Conservation (phyloP, 257 asterid genomes). For the Perilla frutescens region DNA sequence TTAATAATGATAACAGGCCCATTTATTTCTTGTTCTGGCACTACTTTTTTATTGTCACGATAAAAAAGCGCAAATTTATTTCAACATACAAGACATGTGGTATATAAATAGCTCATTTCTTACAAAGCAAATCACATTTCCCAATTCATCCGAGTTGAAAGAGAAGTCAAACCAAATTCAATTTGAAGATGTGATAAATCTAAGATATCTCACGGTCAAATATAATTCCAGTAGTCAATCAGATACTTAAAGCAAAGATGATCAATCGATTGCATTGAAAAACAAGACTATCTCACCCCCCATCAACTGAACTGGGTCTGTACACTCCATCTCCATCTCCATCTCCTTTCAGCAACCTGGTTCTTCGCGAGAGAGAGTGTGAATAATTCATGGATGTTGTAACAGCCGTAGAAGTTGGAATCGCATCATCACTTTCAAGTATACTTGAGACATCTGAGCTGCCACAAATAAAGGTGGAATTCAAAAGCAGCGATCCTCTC, state of each 20-base stretch:
- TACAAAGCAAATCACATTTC: constrained; percentile 21
- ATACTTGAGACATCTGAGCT: constrained; percentile 71
- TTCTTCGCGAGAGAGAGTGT: constrained; percentile 90
- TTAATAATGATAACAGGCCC: constrained; percentile 2
- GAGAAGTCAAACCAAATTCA: constrained; percentile 26
- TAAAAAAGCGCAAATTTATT: constrained; percentile 2
- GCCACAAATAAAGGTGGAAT: constrained; percentile 55
- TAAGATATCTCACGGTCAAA: constrained; percentile 20
- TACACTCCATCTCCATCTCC: constrained; percentile 77
- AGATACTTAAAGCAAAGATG: constrained; percentile 17
- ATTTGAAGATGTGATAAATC: constrained; percentile 14
- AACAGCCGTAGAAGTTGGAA: constrained; percentile 68
- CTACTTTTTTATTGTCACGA: neutral
- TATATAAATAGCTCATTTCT: constrained; percentile 21
- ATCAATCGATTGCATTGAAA: constrained; percentile 24
- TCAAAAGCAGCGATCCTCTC: constrained; percentile 34
- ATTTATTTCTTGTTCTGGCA: constrained; percentile 1
- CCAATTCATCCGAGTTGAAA: constrained; percentile 28
- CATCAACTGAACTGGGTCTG: constrained; percentile 76
- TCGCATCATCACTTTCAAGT: constrained; percentile 74
- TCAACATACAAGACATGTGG: neutral
- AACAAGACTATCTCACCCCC: constrained; percentile 64
- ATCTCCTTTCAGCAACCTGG: constrained; percentile 83
- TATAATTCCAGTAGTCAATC: constrained; percentile 14
- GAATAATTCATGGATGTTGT: constrained; percentile 65